Evolutionary conservation across 257 asterid genomes (phyloP), one percentile per base, ranked within the genome.

Genomic region (Perilla frutescens): DNA sequence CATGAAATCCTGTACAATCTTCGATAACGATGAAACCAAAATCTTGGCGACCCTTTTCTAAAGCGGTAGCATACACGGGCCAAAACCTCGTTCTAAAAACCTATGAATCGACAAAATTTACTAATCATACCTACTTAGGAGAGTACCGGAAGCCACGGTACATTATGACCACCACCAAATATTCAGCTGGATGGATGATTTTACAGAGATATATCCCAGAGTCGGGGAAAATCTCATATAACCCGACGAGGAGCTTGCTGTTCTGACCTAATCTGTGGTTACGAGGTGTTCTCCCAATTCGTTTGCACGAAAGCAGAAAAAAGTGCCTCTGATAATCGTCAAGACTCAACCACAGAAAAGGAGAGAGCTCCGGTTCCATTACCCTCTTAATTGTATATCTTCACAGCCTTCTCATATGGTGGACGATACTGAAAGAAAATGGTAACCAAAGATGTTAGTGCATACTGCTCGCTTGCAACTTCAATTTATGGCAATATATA

Each of bases 321-420:
- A n/a, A 66, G n/a, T 62, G 58, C 50, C 61, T 77, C 50, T 44
- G 75, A 44, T 60, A 15, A 53, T 45, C 10, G 51, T 57, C 65
- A 55, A 55, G 73, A 77, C 58, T 74, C 53, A 29, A 43, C 34
- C 48, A n/a, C 32, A 48, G 32, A 48, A 69, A 40, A 43, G 37
- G 37, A 34, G 37, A 34, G 45, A 39, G 37, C 34, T 70, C 70
- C 44, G 48, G 66, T 51, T 69, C 68, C 59, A 47, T 4, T 3
- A 50, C 70, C 72, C 68, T 71, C 68, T 70, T 73, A 82, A 47
- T 79, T 82, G 73, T 73, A 82, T 69, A 82, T 82, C 83, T 79
- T 82, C 75, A 82, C 80, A 53, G 84, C 83, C 69, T 82, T 82
- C 84, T 82, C 84, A 47, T 56, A 73, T 59, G 80, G 76, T 4